A percentile compares a stretch with the other conserved stretches of the same genome.
phyloP scores from a whole-genome alignment of 208 protist genomes.

The Trypanosoma vivax region DNA sequence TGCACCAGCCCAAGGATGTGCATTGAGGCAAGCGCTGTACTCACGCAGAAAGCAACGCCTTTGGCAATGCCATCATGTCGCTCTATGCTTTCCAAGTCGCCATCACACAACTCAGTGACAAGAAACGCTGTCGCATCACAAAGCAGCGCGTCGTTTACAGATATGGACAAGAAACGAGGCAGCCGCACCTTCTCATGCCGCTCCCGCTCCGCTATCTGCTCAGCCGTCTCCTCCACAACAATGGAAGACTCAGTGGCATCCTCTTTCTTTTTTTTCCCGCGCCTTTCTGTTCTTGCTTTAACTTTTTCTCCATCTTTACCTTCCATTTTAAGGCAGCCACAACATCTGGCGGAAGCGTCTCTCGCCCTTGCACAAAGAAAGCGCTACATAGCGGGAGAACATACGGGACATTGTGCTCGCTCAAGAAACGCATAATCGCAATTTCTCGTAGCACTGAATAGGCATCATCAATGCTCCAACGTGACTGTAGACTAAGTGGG shows the following conservation, averaged over 20 bases:
- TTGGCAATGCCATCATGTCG: slow-evolving; percentile 44
- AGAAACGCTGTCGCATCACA: slow-evolving; percentile 72
- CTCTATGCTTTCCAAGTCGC: slow-evolving; percentile 67
- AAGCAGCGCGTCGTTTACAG: slow-evolving; percentile 48
- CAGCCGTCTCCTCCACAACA: slow-evolving; percentile 14
- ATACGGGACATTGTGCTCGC: slow-evolving; percentile 71
- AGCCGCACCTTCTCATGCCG: slow-evolving; percentile 35
- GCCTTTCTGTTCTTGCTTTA: slow-evolving; percentile 15
- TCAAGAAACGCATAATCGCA: slow-evolving; percentile 77
- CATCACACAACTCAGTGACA: slow-evolving; percentile 80
- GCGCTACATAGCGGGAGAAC: slow-evolving; percentile 77
- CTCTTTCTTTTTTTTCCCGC: slow-evolving; percentile 1
- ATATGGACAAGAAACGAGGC: slow-evolving; percentile 74
- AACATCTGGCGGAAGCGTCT: slow-evolving; percentile 59
- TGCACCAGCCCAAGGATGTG: slow-evolving; percentile 76
- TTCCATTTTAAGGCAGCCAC: slow-evolving; percentile 18
- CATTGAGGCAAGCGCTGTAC: slow-evolving; percentile 69
- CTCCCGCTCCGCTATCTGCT: slow-evolving; percentile 21
- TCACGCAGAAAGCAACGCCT: slow-evolving; percentile 74
- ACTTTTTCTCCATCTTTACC: slow-evolving; percentile 1
- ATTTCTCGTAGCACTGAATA: slow-evolving; percentile 76
- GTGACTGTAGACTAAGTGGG: slow-evolving; percentile 51
- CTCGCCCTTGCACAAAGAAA: slow-evolving; percentile 51
- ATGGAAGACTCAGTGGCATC: slow-evolving; percentile 1
- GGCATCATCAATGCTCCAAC: slow-evolving; percentile 61